Base-by-base conservation (phyloP, 2,329 filamentous ascomycete genomes). In the Rhexocercosporidium sp. region DNA sequence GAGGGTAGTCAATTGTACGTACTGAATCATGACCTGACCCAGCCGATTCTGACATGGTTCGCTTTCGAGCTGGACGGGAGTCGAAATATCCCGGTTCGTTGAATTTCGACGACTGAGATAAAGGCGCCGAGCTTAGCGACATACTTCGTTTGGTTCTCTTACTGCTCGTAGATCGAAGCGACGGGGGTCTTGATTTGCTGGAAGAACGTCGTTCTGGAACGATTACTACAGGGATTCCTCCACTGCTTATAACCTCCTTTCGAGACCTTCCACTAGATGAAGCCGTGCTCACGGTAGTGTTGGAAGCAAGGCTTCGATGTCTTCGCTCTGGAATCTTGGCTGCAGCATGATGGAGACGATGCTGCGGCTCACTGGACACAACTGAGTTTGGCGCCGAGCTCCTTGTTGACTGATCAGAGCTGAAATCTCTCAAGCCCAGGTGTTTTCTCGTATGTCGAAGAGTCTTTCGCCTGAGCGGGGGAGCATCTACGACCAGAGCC, bases 401-500 rank as follows among this genome's bases (percentile, higher is more conserved):
- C 37, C 69, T 59, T 8, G 66, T 70, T n/a, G 74, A 75, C 20
- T 72, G 73, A 41, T 75, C 74, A 8, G 75, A 75, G 54, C 71
- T 73, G 3, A 84, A 81, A 68, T 86, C 82, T 66, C 86, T 81
- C 65, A 89, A 73, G 0, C 78, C 78, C 9, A 78, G 77, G 51
- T 86, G 83, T 73, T 90, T 90, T 71, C 82, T 85, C 12, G 88
- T 84, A 75, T 90, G 88, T 4, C 88, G 84, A 66, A 91, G 77
- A 8, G 87, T 90, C 72, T 84, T 83, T 65, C 80, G 82, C 54
- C 82, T 68, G 61, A 80, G 82, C 16, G 82, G 81, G 37, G 80
- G 77, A 1, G 79, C 78, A 49, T 87, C 84, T n/a, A 89, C 79
- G 41, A 89, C 77, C 54, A 88, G 81, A 3, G 86, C 86, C 74